Conservation (phyloP, 176 grass and related monocot species). For the Oryza glaberrima region DNA sequence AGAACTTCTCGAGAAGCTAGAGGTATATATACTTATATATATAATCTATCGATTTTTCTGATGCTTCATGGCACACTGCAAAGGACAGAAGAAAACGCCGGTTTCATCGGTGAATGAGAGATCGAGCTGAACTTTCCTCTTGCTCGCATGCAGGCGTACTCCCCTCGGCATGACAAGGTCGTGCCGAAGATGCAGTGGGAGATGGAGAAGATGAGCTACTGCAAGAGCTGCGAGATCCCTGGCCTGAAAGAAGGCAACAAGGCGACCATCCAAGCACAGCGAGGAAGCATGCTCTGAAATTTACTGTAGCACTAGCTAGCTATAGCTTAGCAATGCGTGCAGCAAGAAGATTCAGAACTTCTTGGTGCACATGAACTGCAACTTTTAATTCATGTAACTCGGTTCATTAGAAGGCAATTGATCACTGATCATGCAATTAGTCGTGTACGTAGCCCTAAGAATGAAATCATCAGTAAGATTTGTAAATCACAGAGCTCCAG, state of each 20-base stretch:
- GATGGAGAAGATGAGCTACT: conserved; percentile 45
- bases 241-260: conserved; percentile 36
- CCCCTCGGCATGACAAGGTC: conserved; percentile 47
- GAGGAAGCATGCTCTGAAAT: conserved; percentile 45
- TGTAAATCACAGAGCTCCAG: neutral
- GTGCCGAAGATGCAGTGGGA: conserved; percentile 51
- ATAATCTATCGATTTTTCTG: neutral
- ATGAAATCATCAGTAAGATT: neutral
- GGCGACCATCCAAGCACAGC: conserved; percentile 30
- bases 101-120: neutral
- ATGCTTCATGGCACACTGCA: neutral
- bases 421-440: neutral
- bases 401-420: neutral
- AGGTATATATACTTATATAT: conserved; percentile 31
- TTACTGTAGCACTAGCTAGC: neutral
- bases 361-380: neutral
- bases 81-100: neutral
- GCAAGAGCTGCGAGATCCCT: conserved; percentile 52
- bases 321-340: neutral
- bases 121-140: neutral
- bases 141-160: conserved; percentile 46
- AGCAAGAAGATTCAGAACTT: conserved; percentile 6
- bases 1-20: conserved; percentile 68
- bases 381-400: neutral
- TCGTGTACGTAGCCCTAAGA: neutral